Conservation (phyloP, 495 filamentous ascomycete species). For the Neurospora sp. region DNA sequence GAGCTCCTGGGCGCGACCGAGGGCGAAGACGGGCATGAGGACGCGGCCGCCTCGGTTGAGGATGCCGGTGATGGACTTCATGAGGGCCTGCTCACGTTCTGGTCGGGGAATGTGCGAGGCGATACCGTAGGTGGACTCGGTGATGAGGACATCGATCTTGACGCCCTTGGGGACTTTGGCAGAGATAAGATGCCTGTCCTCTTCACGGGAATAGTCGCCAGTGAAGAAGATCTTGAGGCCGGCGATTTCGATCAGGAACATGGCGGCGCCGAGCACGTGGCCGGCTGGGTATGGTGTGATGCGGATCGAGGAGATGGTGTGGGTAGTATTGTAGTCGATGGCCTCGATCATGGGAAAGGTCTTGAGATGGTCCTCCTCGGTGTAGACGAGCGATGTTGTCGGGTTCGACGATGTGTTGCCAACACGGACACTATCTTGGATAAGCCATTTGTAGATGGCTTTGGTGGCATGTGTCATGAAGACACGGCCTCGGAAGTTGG, state of each 20-base stretch:
- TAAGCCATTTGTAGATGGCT: conserved; percentile 99
- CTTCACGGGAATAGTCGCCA: conserved; percentile 90
- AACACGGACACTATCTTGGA: conserved; percentile 90
- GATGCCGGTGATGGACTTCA: conserved; percentile 87
- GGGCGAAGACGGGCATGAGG: conserved; percentile 89
- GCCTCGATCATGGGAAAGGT: conserved; percentile 92
- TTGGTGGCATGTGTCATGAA: conserved; percentile 99
- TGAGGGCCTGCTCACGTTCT: conserved; percentile 83
- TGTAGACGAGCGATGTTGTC: conserved; percentile 69
- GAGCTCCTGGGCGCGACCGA: conserved; percentile 88
- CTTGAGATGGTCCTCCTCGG: conserved; percentile 84
- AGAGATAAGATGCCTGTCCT: conserved; percentile 88
- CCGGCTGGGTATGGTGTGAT: conserved; percentile 96
- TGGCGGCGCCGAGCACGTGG: conserved; percentile 94
- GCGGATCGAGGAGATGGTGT: conserved; percentile 89
- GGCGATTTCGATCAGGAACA: conserved; percentile 95
- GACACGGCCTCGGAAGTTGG: conserved; percentile 89
- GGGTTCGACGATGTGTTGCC: conserved; percentile 69
- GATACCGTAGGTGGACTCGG: conserved; percentile 93
- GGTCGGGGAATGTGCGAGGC: conserved; percentile 79
- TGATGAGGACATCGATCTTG: conserved; percentile 92
- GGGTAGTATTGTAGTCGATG: conserved; percentile 95
- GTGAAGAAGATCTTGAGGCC: conserved; percentile 95
- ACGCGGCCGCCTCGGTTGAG: conserved; percentile 86
- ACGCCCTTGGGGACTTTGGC: conserved; percentile 75